Evolutionary conservation across 352 stramenopile species (phyloP).

Genomic region (Phytophthora citrophthora): DNA sequence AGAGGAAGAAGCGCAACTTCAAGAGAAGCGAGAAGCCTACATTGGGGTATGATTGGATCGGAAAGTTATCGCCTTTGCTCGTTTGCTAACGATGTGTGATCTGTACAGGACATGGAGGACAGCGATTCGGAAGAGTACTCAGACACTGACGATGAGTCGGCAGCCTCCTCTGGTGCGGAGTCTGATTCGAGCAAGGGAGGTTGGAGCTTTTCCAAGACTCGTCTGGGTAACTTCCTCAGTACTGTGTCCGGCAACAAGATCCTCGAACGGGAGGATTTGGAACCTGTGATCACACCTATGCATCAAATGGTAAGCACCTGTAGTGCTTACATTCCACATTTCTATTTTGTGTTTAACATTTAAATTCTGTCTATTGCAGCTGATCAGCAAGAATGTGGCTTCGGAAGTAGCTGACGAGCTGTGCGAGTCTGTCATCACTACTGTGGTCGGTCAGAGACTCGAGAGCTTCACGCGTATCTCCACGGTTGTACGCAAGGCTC

Average conservation of each 20-base stretch:
- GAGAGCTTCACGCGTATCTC: conserved; percentile 92
- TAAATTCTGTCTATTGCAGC: conserved; percentile 39
- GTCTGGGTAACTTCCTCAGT: conserved; percentile 83
- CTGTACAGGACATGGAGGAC: conserved; percentile 61
- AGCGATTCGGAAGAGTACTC: conserved; percentile 72
- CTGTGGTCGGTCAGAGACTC: conserved; percentile 95
- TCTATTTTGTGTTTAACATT: background rate
- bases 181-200: conserved; percentile 63
- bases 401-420: conserved; percentile 95
- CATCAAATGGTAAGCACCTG: conserved; percentile 77
- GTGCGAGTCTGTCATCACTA: conserved; percentile 94
- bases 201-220: conserved; percentile 86
- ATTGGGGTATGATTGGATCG: conserved; percentile 68
- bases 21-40: conserved; percentile 78
- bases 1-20: conserved; percentile 75
- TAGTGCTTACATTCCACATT: background rate
- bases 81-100: conserved; percentile 2
- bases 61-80: background rate
- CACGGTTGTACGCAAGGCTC: conserved; percentile 94
- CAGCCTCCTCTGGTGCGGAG: conserved; percentile 67
- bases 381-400: conserved; percentile 98
- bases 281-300: conserved; percentile 93
- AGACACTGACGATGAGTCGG: conserved; percentile 78
- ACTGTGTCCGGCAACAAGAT: conserved; percentile 92
- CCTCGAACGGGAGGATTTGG: conserved; percentile 93